Percentiles rank a stretch among this genome's conserved stretches.
Conservation (phyloP, 1,284 basidiomycete genomes). For the Phylloporus gajari region DNA sequence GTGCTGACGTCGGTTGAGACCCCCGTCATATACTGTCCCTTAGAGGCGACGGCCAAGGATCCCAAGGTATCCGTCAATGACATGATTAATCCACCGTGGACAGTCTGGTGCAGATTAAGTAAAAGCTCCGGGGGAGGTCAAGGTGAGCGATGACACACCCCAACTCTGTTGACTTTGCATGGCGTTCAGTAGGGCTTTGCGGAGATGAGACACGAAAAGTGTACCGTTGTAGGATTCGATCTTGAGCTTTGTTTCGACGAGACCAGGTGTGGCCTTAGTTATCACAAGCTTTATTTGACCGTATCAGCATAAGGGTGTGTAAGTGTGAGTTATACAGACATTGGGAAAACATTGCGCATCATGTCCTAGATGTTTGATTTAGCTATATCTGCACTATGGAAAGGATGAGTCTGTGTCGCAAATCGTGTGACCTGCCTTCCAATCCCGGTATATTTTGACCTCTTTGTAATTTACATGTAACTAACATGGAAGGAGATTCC, state of each 20-base stretch:
- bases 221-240: conserved; percentile 78
- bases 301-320: conserved; percentile 7
- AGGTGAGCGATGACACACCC: conserved; percentile 56
- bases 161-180: conserved; percentile 74
- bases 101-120: conserved; percentile 46
- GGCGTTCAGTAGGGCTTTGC: conserved; percentile 5
- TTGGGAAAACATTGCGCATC: conserved; percentile 83
- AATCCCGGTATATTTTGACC: too few species aligned
- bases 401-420: too few species aligned
- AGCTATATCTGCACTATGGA: neutral
- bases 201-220: conserved; percentile 31
- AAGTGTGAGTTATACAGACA: conserved; percentile 50
- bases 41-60: conserved; percentile 82
- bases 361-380: conserved; percentile 62
- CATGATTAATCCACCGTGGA: conserved; percentile 87
- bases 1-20: conserved; percentile 90
- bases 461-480: too few species aligned
- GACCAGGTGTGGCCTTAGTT: conserved; percentile 69
- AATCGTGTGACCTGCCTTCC: too few species aligned
- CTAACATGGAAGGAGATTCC: too few species aligned
- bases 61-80: conserved; percentile 89
- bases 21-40: conserved; percentile 87
- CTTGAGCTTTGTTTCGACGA: conserved; percentile 72
- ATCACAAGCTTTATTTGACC: conserved; percentile 64
- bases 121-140: conserved; percentile 11